Evolutionary conservation across 352 stramenopile species (phyloP), one percentile per base, ranked within the genome.

Genomic region (Aphanomyces stellatus): DNA sequence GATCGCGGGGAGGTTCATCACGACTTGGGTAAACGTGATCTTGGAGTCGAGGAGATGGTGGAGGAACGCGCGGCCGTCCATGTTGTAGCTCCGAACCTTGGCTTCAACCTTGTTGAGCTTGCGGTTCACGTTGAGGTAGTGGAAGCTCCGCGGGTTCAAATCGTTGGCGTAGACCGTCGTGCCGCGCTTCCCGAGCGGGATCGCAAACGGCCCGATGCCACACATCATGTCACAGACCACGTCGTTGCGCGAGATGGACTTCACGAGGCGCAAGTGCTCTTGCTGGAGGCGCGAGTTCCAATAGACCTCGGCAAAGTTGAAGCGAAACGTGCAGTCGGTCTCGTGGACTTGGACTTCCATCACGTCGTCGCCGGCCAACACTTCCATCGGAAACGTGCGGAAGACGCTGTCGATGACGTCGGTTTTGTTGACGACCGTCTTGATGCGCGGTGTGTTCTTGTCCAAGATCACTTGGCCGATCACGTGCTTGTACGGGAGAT

Each of bases 391-490:
- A 78, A 98, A 99, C 4, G 96, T 99, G 19, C 96, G 81, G 76
- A 97, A 99, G 65, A 91, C 77, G 57, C 82, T 95, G 73, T 98
- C 84, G 64, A 99, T 99, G 57, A 85, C 96, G 46, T 95, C 93
- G 51, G 93, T 87, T 76, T 99, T 99, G 82, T 99, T 99, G 27
- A 99, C 96, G 6, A 99, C 96, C 33, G 95, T 99, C 51, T 85
- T 80, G 57, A 99, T 96, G 59, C 82, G 73, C 15, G 81, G 77
- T 46, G 66, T 56, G 73, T 99, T 98, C 79, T 99, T 99, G 75
- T 99, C 97, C 11, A 99, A 76, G 62, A 99, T 96, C 2, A 98
- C 95, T 72, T 98, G 93, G 3, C 95, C 97, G 63, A 99, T 98
- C 35, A 99, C 68, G 66, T 93, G 81, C 73, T 98, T 98, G 79